Base-by-base conservation (phyloP, 1,284 basidiomycete genomes). In the Ganoderma resinaceum region DNA sequence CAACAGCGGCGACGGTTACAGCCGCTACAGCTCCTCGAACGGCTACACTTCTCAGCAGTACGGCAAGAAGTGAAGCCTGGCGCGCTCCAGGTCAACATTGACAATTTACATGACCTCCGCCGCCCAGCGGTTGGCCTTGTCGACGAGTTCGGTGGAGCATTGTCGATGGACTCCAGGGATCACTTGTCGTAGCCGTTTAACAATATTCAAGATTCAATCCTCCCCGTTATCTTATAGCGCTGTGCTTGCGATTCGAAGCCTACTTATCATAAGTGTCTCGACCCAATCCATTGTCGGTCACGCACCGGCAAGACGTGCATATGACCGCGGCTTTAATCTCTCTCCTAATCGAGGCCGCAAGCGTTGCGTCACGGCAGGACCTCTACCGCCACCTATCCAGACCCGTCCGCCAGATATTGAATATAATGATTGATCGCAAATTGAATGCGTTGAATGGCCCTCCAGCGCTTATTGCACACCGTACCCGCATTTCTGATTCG, bases 1-100 rank as follows among this genome's bases (percentile, higher is more conserved):
- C 38, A 66, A 66, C 46, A 62, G 53, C 26, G 61, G 53, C 53
- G 23, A 5, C 18, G 66, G 66, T 1, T 62, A 66, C 66, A 40
- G 53, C 61, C 29, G 53, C 14, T 59, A 66, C 61, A 63, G 57
- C 3, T 40, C 66, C 18, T 40, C 61, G 37, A 29, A 6, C 31
- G 52, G 52, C 29, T 55, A 20, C 52, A 55, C 52, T 11, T 20
- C 63, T 33, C 1, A 33, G 14, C 20, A 46, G 57, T 42, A 23
- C 29, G 52, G 52, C 16, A 16, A 16, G 29, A 55, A 55, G 52
- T 55, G 16, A 55, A 55, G 29, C 29, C 52, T 7, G 16, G 3
- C 29, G 52, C 29, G 14, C 3, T 33, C 52, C 31, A 20, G 16
- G 29, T 31, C 14, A 31, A 18, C 29, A 16, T 55, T 12, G 31